Conservation (phyloP, 2,329 filamentous ascomycete species). For the Colletotrichum sp. region DNA sequence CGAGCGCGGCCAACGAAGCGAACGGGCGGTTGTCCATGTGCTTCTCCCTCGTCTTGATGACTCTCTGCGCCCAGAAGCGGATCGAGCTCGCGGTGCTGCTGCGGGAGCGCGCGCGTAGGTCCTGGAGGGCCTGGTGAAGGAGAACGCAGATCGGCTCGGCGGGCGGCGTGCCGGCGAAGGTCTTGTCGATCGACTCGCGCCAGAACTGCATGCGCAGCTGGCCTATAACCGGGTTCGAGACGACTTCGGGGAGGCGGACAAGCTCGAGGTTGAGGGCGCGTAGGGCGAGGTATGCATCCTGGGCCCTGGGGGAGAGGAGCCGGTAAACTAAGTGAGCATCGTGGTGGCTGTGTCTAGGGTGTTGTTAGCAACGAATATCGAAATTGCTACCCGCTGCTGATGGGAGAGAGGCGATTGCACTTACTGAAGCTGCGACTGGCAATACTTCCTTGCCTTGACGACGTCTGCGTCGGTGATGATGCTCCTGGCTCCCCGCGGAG, state of each 20-base stretch:
- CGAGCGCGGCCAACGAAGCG: slow-evolving; percentile 72
- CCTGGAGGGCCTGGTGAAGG: slow-evolving; percentile 73
- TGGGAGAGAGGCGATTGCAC: slow-evolving; percentile 10
- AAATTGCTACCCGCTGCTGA: neutral
- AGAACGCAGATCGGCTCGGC: slow-evolving; percentile 92
- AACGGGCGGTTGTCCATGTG: slow-evolving; percentile 87
- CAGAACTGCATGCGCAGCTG: slow-evolving; percentile 94
- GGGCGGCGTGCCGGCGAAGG: slow-evolving; percentile 78
- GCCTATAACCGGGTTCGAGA: slow-evolving; percentile 86
- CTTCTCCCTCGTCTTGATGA: slow-evolving; percentile 83
- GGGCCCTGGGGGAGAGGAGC: slow-evolving; percentile 77
- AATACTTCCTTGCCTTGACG: slow-evolving; percentile 59
- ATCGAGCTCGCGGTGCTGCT: slow-evolving; percentile 51
- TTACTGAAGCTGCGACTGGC: slow-evolving; percentile 57
- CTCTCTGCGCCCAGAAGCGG: slow-evolving; percentile 76
- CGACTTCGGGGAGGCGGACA: slow-evolving; percentile 86
- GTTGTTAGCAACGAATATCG: neutral
- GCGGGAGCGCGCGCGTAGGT: slow-evolving; percentile 52
- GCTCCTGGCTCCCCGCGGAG: slow-evolving; percentile 20
- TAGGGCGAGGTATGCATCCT: slow-evolving; percentile 87
- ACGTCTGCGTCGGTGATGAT: slow-evolving; percentile 58
- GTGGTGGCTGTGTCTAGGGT: slow-evolving; percentile 79
- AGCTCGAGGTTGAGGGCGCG: slow-evolving; percentile 94
- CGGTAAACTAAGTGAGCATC: slow-evolving; percentile 86
- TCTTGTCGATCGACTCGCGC: slow-evolving; percentile 81